phyloP scores from a whole-genome alignment of 75 land plant genomes.

The Pinus albicaulis region DNA sequence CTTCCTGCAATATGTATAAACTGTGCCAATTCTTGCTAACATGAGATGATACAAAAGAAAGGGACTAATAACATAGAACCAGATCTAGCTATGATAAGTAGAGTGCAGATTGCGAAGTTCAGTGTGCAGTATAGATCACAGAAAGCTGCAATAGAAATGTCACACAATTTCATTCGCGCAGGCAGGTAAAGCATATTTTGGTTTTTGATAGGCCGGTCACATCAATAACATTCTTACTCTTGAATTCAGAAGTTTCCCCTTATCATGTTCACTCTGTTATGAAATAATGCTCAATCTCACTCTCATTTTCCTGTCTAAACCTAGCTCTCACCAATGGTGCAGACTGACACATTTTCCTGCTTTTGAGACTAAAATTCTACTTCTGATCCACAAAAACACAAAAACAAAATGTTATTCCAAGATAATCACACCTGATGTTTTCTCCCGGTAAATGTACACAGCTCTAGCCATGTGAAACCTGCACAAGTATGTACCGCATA shows the following conservation, averaged over 20 bases:
- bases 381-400: neutral
- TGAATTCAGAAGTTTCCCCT: neutral
- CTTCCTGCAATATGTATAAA: neutral
- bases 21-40: neutral
- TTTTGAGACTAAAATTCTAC: neutral
- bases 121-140: neutral
- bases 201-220: neutral
- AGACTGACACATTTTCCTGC: neutral
- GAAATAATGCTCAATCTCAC: neutral
- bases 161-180: neutral
- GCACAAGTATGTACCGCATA: neutral
- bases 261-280: neutral
- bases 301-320: neutral
- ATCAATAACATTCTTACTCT: neutral
- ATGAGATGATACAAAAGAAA: neutral
- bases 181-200: neutral
- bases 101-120: neutral
- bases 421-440: constrained; percentile 85
- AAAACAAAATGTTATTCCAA: neutral
- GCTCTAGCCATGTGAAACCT: constrained; percentile 94
- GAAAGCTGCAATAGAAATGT: neutral
- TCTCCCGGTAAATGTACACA: constrained; percentile 89
- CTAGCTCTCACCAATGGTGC: neutral
- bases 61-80: neutral
- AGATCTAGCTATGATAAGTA: neutral